phyloP scores from a whole-genome alignment of 2,329 filamentous ascomycete species.

The Alternaria infectoria region DNA sequence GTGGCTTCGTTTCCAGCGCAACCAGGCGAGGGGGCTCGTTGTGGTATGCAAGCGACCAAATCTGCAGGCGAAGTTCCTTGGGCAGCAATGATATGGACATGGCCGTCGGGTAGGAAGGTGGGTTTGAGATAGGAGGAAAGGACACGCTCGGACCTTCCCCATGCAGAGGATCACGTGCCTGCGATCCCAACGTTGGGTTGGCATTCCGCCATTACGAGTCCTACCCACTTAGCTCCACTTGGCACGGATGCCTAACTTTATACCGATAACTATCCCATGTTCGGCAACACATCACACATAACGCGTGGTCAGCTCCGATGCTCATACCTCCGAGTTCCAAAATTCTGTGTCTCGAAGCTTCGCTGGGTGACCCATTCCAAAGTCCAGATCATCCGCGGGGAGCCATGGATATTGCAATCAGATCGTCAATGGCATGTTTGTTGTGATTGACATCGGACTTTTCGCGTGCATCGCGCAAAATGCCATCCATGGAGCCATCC shows the following conservation, averaged over 20 bases:
- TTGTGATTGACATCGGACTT: background rate
- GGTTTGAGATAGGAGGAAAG: background rate
- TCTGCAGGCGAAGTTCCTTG: conserved; percentile 32
- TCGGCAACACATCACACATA: background rate
- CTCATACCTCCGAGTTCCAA: background rate
- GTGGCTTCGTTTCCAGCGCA: conserved; percentile 19
- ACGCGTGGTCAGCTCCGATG: background rate
- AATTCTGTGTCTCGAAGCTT: conserved; percentile 6
- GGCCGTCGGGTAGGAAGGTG: background rate
- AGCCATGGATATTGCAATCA: background rate
- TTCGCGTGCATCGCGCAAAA: conserved; percentile 2
- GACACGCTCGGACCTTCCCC: background rate
- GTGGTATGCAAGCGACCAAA: conserved; percentile 27
- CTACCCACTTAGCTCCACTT: conserved; percentile 14
- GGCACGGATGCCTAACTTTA: conserved; percentile 9
- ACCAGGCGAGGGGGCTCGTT: conserved; percentile 27
- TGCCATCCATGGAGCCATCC: background rate
- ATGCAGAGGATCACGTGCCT: conserved; percentile 5
- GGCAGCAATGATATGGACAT: conserved; percentile 30
- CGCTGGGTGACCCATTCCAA: background rate
- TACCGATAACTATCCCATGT: conserved; percentile 9
- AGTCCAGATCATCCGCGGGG: background rate
- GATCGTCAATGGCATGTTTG: background rate
- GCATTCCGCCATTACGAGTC: conserved; percentile 10
- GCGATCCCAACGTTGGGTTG: conserved; percentile 1